These are phyloP conservation scores for Chlorella sp. DNA, from an alignment of 139 green algal genomes.

Conservation along the genomic window DNA sequence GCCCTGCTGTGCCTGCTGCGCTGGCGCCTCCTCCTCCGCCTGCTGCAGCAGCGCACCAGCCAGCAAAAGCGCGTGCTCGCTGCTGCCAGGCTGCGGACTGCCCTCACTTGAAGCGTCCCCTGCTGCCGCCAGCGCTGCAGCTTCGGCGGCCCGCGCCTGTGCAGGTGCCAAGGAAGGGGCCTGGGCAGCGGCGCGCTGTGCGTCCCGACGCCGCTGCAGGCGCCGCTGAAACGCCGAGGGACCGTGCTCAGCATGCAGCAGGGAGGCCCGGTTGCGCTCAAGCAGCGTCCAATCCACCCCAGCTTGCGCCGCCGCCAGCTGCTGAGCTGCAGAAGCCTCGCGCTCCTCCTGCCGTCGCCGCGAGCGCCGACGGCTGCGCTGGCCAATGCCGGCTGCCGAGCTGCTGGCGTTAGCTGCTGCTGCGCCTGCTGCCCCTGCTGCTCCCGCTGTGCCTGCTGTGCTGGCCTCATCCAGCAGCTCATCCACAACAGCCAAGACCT, in stretches of 20 bases:
- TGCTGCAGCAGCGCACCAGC: neutral
- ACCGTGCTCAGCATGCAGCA: conserved; percentile 24
- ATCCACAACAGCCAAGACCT: conserved; percentile 26
- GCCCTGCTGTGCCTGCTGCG: neutral
- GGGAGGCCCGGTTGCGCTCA: neutral
- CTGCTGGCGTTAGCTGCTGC: neutral
- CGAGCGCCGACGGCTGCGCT: neutral
- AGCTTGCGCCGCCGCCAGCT: neutral
- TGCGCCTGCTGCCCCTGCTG: neutral
- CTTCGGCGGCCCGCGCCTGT: neutral
- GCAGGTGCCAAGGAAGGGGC: too few species aligned
- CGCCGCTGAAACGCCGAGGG: neutral
- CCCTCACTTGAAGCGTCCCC: too few species aligned
- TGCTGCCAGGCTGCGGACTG: neutral
- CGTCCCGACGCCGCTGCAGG: neutral
- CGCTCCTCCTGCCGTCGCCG: conserved; percentile 19
- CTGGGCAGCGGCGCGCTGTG: too few species aligned
- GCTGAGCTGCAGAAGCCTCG: neutral
- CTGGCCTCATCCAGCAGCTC: neutral
- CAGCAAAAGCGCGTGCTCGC: neutral
- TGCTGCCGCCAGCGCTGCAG: neutral
- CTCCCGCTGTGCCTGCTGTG: neutral
- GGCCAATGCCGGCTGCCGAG: too few species aligned
- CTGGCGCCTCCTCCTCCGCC: neutral
- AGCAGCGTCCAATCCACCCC: conserved; percentile 28